Conservation (phyloP, 2,329 filamentous ascomycete genomes). For the Helicocarpus griseus region DNA sequence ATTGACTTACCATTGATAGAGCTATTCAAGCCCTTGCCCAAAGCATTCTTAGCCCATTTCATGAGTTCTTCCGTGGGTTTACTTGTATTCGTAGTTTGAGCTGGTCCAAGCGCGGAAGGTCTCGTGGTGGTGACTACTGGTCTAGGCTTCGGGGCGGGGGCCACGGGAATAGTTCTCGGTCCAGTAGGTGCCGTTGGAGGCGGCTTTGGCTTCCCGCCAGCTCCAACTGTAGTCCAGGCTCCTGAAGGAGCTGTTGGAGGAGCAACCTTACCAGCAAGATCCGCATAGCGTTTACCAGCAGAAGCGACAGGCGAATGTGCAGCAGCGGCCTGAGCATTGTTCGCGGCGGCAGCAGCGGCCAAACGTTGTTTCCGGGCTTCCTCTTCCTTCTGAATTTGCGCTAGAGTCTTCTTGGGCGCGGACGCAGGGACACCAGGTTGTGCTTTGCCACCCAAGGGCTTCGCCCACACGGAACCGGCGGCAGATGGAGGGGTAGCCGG, state of each 20-base stretch:
- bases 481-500: slow-evolving; percentile 52
- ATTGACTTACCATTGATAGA: slow-evolving; percentile 53
- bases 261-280: slow-evolving; percentile 72
- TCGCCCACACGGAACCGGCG: slow-evolving; percentile 40
- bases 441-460: slow-evolving; percentile 35
- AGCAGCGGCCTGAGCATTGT: slow-evolving; percentile 39
- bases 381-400: slow-evolving; percentile 95
- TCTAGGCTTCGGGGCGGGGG: slow-evolving; percentile 41
- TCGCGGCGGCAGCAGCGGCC: slow-evolving; percentile 37
- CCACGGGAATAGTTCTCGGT: slow-evolving; percentile 39
- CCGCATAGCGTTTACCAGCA: slow-evolving; percentile 80
- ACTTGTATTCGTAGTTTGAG: slow-evolving; percentile 36
- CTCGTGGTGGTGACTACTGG: slow-evolving; percentile 40
- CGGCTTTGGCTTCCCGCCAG: slow-evolving; percentile 80
- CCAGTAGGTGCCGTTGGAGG: slow-evolving; percentile 42
- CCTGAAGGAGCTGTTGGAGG: slow-evolving; percentile 36
- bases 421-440: slow-evolving; percentile 27
- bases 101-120: slow-evolving; percentile 37
- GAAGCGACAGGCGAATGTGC: slow-evolving; percentile 35
- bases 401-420: slow-evolving; percentile 72
- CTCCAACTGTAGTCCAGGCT: slow-evolving; percentile 92
- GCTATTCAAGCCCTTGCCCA: slow-evolving; percentile 63
- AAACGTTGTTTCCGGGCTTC: slow-evolving; percentile 77
- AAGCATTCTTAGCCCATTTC: slow-evolving; percentile 78
- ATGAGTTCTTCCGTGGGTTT: slow-evolving; percentile 83